Percentiles rank a stretch among this genome's conserved stretches.
Conservation (phyloP, 805 yeast species). For the Zygotorulaspora chibaensis region DNA sequence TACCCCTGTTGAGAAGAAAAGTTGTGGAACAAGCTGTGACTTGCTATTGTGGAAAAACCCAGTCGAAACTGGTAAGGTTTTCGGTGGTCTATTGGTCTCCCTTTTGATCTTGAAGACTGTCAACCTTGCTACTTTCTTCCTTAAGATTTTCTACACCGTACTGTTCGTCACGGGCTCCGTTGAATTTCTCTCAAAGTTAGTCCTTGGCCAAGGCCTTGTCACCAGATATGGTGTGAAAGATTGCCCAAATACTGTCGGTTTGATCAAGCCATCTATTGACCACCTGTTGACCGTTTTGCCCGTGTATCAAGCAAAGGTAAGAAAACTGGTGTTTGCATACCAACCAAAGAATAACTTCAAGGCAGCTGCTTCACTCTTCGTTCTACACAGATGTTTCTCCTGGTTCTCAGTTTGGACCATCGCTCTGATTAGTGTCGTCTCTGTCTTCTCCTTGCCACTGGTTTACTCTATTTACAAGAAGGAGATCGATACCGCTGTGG, state of each 20-base stretch:
- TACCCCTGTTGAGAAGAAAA: constrained; percentile 2
- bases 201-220: constrained; percentile 76
- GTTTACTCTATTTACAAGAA: constrained; percentile 69
- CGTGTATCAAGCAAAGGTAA: constrained; percentile 47
- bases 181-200: constrained; percentile 68
- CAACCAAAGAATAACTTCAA: constrained; percentile 69
- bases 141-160: constrained; percentile 55
- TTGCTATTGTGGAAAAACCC: constrained; percentile 42
- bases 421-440: constrained; percentile 50
- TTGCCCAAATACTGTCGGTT: constrained; percentile 34
- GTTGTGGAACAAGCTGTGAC: constrained; percentile 12
- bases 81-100: constrained; percentile 56
- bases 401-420: constrained; percentile 71
- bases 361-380: constrained; percentile 62
- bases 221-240: constrained; percentile 62
- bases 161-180: constrained; percentile 63
- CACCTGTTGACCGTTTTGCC: constrained; percentile 38
- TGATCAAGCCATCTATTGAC: constrained; percentile 32
- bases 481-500: constrained; percentile 66
- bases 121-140: constrained; percentile 56
- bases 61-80: constrained; percentile 66
- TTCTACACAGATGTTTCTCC: constrained; percentile 67
- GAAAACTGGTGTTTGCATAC: constrained; percentile 59
- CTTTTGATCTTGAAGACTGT: constrained; percentile 58
- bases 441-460: constrained; percentile 71